phyloP scores from a whole-genome alignment of 2,329 filamentous ascomycete genomes.

The Nemania serpens region DNA sequence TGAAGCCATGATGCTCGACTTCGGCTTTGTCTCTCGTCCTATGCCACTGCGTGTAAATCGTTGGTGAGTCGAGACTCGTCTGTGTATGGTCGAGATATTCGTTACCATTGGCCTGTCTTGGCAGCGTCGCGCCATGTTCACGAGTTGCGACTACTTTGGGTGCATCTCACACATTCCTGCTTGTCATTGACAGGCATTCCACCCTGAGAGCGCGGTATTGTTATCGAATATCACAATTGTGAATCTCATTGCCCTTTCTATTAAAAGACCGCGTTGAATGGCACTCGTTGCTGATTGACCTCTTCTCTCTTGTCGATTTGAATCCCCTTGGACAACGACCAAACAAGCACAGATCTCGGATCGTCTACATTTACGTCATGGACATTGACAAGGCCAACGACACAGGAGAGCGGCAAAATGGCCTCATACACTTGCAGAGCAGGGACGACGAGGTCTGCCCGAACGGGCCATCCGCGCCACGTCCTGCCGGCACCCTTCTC shows the following conservation, averaged over 20 bases:
- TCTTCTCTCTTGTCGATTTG: neutral
- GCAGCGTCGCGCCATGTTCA: too few species aligned
- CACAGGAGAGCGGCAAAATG: slow-evolving; percentile 6
- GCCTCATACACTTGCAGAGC: slow-evolving; percentile 3
- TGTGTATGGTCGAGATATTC: too few species aligned
- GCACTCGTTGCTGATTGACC: neutral
- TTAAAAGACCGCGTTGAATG: neutral
- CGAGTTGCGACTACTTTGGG: neutral
- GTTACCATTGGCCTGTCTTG: too few species aligned
- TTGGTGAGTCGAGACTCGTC: too few species aligned
- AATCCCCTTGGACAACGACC: too few species aligned
- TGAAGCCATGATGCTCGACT: neutral
- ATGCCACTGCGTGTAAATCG: too few species aligned
- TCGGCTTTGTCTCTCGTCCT: neutral
- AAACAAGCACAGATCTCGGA: too few species aligned
- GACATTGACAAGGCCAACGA: slow-evolving; percentile 3
- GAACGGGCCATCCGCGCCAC: slow-evolving; percentile 19
- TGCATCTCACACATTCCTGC: slow-evolving; percentile 1
- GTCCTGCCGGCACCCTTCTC: slow-evolving; percentile 55
- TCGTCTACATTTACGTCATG: neutral
- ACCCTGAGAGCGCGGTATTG: neutral
- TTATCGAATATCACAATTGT: too few species aligned
- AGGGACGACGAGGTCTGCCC: neutral
- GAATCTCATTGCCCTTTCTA: neutral
- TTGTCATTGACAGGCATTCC: slow-evolving; percentile 7